Evolutionary conservation across 179 eudicot genomes (phyloP).

Genomic region (Beta macrorhiza): DNA sequence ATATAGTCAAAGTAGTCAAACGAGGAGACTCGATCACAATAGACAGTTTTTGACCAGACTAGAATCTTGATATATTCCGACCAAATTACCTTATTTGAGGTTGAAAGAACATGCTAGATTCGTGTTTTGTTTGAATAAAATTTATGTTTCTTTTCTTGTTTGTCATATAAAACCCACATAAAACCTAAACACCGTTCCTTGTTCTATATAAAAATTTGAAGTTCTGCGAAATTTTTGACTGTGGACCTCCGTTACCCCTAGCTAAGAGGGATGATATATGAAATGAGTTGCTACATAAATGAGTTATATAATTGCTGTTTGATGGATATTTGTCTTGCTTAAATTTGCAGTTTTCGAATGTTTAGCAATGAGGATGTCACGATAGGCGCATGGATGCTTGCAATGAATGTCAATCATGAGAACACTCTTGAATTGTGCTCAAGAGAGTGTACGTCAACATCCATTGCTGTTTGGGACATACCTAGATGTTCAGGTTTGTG

Average conservation of each 20-base stretch:
- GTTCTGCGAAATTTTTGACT: too few species aligned
- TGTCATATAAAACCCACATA: too few species aligned
- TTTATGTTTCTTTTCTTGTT: too few species aligned
- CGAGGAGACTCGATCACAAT: too few species aligned
- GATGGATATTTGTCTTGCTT: not conserved
- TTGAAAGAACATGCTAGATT: too few species aligned
- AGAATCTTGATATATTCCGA: too few species aligned
- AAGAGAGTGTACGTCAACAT: conserved; percentile 62
- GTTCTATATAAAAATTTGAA: not conserved
- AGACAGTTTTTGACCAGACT: too few species aligned
- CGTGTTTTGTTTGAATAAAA: too few species aligned
- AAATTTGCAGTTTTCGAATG: conserved; percentile 76
- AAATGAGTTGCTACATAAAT: not conserved
- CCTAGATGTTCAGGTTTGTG: conserved; percentile 90
- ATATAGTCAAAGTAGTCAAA: too few species aligned
- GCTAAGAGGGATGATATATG: not conserved
- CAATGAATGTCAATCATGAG: conserved; percentile 98
- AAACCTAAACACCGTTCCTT: too few species aligned
- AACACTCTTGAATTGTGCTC: conserved; percentile 59
- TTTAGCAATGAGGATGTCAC: conserved; percentile 98
- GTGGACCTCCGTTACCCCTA: too few species aligned
- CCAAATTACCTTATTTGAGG: too few species aligned
- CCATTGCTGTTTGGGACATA: conserved; percentile 94
- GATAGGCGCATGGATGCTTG: conserved; percentile 98
- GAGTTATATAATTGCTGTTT: not conserved